Evolutionary conservation across 768 basidiomycete species (phyloP), one percentile per base, ranked within the genome.

Genomic region (Artomyces pyxidatus): DNA sequence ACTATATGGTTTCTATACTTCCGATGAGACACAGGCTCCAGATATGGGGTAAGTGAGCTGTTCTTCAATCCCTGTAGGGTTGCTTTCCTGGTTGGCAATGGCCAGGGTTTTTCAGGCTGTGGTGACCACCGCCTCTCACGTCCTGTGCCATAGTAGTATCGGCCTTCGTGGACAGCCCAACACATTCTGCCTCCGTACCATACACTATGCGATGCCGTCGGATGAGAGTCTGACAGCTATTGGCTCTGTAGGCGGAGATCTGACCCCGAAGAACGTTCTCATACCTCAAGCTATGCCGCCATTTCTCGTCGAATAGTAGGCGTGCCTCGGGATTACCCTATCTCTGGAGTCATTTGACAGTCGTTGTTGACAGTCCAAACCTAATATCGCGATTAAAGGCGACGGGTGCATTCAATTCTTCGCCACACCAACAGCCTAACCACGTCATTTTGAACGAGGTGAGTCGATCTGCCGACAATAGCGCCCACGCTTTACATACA

Each of bases 391-490:
- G 88, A 37, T 79, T 96, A 35, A 71, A 71, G 55, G 67, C 62
- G 27, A 84, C 84, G 6, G 80, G 80, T 2, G 76, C 68, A 0
- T 91, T 92, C 61, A 59, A 66, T n/a, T 59, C 56, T 37, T 81
- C 83, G 48, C 79, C 83, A 52, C 80, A 87, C 58, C 70, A 71
- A 14, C 71, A 66, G 29, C 88, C 91, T 8, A 97, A 96, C 68
- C 92, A 97, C 67, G 71, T 96, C 51, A 85, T 94, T 50, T 71
- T 95, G 58, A 93, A 93, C 62, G 88, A 95, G 72, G 85, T 82
- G 54, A 51, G 69, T 57, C 21, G 5, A 27, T 48, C 42, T 45
- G 40, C 38, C 29, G n/a, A n/a, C 40, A 23, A 28, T 37, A 19
- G 23, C 28, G 11, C 48, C 4, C 10, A 7, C 40, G 29, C 37